Conservation (phyloP, 306 rosid species). For the Citrullus mucosospermus region DNA sequence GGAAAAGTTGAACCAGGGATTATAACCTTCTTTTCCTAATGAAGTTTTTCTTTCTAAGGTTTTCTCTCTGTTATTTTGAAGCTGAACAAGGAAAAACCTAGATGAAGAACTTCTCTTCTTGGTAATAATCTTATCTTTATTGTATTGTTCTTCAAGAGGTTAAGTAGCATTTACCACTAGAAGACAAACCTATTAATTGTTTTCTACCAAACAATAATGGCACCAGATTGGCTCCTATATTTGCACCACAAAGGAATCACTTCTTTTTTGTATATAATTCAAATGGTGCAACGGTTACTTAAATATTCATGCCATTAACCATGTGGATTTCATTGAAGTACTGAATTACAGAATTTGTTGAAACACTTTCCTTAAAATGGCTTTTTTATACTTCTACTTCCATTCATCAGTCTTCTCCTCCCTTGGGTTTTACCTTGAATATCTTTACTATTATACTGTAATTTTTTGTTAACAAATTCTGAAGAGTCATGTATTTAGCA, state of each 20-base stretch:
- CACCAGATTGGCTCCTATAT: conserved; percentile 11
- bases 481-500: background rate
- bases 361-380: background rate
- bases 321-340: conserved; percentile 5
- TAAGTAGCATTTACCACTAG: conserved; percentile 8
- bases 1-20: background rate
- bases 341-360: background rate
- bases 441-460: background rate
- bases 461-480: background rate
- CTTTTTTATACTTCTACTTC: background rate
- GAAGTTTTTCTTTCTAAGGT: background rate
- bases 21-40: background rate
- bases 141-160: conserved; percentile 9
- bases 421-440: background rate
- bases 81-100: conserved; percentile 4
- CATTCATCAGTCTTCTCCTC: background rate
- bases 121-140: background rate
- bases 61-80: background rate
- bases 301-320: conserved; percentile 3
- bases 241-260: conserved; percentile 1
- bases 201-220: conserved; percentile 7
- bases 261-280: background rate
- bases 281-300: conserved; percentile 6
- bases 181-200: background rate
- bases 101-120: conserved; percentile 1